Evolutionary conservation across 1,284 basidiomycete genomes (phyloP).

Genomic region (Trichosporon sp.): DNA sequence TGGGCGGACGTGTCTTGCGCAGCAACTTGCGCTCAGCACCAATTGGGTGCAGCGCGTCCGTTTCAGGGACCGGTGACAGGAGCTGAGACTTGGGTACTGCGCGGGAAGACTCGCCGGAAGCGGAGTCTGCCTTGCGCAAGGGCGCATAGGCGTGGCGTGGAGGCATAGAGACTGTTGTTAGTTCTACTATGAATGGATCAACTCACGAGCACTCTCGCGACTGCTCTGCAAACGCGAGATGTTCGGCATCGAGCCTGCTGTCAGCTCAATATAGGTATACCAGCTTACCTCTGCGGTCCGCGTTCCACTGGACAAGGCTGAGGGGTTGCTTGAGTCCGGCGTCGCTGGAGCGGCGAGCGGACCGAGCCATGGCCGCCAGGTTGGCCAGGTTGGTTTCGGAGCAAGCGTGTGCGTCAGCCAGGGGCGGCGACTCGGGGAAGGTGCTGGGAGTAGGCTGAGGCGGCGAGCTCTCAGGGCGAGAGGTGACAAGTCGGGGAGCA

Average conservation of each 20-base stretch:
- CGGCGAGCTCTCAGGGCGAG: not conserved
- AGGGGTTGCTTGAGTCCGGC: not conserved
- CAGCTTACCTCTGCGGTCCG: conserved; percentile 1
- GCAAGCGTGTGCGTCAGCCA: not conserved
- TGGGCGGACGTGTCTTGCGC: not conserved
- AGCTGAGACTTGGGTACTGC: not conserved
- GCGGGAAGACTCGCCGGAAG: not conserved
- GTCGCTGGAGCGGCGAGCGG: not conserved
- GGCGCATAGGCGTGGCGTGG: not conserved
- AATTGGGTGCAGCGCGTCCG: conserved; percentile 22
- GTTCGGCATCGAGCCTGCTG: conserved; percentile 15
- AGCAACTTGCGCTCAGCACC: conserved; percentile 24
- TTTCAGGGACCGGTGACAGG: not conserved
- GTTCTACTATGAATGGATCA: not conserved
- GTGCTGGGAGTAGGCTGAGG: not conserved
- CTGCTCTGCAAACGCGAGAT: not conserved
- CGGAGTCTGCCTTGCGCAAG: not conserved
- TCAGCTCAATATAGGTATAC: not conserved
- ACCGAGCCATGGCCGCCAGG: not conserved
- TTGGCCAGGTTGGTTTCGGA: not conserved
- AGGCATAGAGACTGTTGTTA: not conserved
- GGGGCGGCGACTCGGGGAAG: not conserved
- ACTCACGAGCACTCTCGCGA: conserved; percentile 3
- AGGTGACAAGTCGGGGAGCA: not conserved
- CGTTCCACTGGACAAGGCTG: not conserved